A percentile compares a stretch with the other conserved stretches of the same genome.
Conservation (phyloP, 1,139 yeast genomes). For the Diutina sp. region DNA sequence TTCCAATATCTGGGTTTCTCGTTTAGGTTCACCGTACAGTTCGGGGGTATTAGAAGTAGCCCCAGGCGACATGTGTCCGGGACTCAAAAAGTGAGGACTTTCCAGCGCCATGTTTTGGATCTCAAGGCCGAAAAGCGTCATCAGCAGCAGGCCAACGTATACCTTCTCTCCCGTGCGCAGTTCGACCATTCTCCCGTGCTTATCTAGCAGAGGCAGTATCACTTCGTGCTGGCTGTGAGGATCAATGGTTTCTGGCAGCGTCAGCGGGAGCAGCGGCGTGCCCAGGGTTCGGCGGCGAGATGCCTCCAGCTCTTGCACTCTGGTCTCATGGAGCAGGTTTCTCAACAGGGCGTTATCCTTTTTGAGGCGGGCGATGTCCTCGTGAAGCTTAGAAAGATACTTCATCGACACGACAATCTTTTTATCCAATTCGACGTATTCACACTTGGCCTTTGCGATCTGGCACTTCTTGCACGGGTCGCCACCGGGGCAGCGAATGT, state of each 20-base stretch:
- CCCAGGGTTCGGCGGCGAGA: not conserved
- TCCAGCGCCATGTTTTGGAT: conserved; percentile 48
- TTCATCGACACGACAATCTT: conserved; percentile 69
- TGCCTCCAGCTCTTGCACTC: not conserved
- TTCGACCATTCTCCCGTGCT: conserved; percentile 56
- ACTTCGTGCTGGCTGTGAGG: conserved; percentile 19
- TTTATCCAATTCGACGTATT: conserved; percentile 66
- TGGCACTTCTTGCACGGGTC: conserved; percentile 61
- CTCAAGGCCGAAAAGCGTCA: conserved; percentile 70
- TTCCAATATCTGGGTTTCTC: conserved; percentile 40
- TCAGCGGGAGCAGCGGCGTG: not conserved
- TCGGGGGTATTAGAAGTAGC: conserved; percentile 6
- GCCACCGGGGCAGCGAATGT: conserved; percentile 75
- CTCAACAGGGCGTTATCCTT: conserved; percentile 45
- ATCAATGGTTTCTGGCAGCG: not conserved
- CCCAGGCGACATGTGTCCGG: not conserved
- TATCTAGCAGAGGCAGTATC: conserved; percentile 55
- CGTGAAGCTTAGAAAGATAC: conserved; percentile 57
- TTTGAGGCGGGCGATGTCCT: conserved; percentile 41
- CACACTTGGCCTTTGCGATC: conserved; percentile 49
- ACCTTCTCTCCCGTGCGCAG: conserved; percentile 65
- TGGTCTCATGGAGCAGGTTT: conserved; percentile 21
- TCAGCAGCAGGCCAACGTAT: conserved; percentile 69
- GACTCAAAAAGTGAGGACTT: not conserved
- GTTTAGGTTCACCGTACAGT: conserved; percentile 8